Percentiles rank a stretch among this genome's conserved stretches.
These are phyloP conservation scores for Termitomyces sp. DNA, from an alignment of 768 basidiomycete species.

Conservation along the genomic window DNA sequence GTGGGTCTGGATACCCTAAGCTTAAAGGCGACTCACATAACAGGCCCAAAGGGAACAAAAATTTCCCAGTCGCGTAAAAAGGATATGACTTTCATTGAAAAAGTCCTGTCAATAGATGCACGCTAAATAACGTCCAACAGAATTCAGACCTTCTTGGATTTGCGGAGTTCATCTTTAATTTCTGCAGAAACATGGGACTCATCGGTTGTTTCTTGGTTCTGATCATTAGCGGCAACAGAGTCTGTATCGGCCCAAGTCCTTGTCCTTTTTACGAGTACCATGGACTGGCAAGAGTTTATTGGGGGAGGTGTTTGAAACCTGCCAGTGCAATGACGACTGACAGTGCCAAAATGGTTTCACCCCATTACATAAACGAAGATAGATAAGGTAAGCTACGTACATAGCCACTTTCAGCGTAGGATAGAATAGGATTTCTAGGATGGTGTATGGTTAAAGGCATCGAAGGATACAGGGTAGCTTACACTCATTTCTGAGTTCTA, in stretches of 20 bases:
- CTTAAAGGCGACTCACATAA: conserved; percentile 42
- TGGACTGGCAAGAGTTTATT: neutral
- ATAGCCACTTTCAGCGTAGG: too few relatives aligned
- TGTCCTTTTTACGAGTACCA: conserved; percentile 15
- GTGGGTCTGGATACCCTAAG: neutral
- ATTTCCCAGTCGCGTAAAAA: conserved; percentile 41
- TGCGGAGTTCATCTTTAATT: conserved; percentile 19
- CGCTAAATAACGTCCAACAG: neutral
- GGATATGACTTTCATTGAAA: conserved; percentile 22
- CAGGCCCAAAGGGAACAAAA: conserved; percentile 74
- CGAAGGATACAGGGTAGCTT: too few relatives aligned
- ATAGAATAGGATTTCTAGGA: too few relatives aligned
- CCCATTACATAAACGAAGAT: neutral
- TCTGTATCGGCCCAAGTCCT: conserved; percentile 11
- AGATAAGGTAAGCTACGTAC: too few relatives aligned
- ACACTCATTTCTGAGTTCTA: too few relatives aligned
- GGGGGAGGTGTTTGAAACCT: neutral
- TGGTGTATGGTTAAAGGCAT: too few relatives aligned
- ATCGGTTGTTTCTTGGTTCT: neutral
- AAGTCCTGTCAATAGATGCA: neutral
- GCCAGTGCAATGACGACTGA: too few relatives aligned
- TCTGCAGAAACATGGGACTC: neutral
- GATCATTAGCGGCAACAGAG: neutral
- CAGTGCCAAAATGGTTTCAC: neutral
- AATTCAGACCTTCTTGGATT: conserved; percentile 24